A percentile compares a stretch with the other conserved stretches of the same genome.
phyloP scores from a whole-genome alignment of 352 stramenopile species.

The Phytophthora uliginosa region DNA sequence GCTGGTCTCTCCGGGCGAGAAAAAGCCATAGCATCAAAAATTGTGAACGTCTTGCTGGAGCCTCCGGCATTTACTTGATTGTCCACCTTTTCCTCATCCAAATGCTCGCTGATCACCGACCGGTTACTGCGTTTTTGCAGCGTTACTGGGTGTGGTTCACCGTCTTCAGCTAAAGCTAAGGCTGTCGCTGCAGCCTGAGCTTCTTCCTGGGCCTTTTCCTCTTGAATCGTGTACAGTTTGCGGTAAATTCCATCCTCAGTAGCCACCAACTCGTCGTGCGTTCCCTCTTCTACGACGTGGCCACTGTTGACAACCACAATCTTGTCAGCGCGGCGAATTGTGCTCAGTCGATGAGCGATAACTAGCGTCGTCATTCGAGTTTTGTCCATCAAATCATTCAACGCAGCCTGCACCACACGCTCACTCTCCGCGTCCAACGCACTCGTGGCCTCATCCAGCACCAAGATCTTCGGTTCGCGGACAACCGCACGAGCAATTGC shows the following conservation, averaged over 20 bases:
- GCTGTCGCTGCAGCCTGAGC: constrained; percentile 25
- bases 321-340: constrained; percentile 51
- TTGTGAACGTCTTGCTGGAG: constrained; percentile 18
- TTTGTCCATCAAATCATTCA: constrained; percentile 33
- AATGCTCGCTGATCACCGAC: constrained; percentile 1
- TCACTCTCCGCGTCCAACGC: constrained; percentile 55
- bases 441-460: constrained; percentile 73
- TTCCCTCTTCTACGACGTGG: constrained; percentile 52
- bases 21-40: constrained; percentile 26
- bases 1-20: constrained; percentile 38
- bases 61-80: neutral
- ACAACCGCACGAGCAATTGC: constrained; percentile 68
- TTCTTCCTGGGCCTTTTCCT: constrained; percentile 27
- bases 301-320: constrained; percentile 62
- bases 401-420: constrained; percentile 30
- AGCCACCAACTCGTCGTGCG: constrained; percentile 46
- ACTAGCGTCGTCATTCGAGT: constrained; percentile 48
- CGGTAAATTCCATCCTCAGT: constrained; percentile 30
- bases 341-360: constrained; percentile 57
- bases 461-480: constrained; percentile 56
- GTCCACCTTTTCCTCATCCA: neutral
- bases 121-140: neutral
- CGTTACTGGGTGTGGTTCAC: neutral
- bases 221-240: constrained; percentile 30
- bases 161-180: neutral